phyloP scores from a whole-genome alignment of 805 yeast genomes.

The Wickerhamiella dianesei region DNA sequence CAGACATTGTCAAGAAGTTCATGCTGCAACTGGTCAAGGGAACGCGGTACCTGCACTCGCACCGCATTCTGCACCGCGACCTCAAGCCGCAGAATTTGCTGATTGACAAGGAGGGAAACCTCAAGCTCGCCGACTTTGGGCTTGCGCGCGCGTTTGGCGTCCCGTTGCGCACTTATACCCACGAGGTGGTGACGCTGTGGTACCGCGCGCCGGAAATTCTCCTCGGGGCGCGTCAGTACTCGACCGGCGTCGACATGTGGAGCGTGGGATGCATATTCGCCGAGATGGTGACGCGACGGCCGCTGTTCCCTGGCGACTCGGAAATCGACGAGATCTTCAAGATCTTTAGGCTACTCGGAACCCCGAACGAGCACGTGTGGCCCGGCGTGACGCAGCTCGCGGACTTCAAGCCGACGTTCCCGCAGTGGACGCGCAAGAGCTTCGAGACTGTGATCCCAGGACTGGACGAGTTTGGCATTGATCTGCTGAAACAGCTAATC shows the following conservation, averaged over 20 bases:
- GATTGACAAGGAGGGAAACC: conserved; percentile 88
- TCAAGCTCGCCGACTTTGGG: conserved; percentile 86
- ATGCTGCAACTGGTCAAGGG: conserved; percentile 88
- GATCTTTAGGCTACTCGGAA: conserved; percentile 83
- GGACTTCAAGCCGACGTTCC: conserved; percentile 86
- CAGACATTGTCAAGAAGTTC: conserved; percentile 81
- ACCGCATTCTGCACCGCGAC: conserved; percentile 88
- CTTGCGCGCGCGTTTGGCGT: conserved; percentile 96
- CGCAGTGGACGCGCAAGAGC: conserved; percentile 70
- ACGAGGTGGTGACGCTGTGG: conserved; percentile 97
- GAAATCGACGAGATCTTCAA: conserved; percentile 95
- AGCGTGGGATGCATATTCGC: conserved; percentile 96
- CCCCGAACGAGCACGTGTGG: conserved; percentile 89
- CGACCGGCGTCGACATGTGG: conserved; percentile 99
- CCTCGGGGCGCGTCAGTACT: conserved; percentile 91
- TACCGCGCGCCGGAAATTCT: conserved; percentile 93
- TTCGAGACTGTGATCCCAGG: conserved; percentile 60
- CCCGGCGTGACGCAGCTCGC: conserved; percentile 86
- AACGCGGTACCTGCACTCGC: conserved; percentile 84
- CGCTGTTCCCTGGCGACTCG: conserved; percentile 92
- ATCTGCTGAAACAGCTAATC: conserved; percentile 59
- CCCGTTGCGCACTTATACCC: conserved; percentile 91
- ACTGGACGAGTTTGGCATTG: conserved; percentile 72
- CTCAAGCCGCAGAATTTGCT: conserved; percentile 91
- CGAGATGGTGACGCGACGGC: conserved; percentile 92